Evolutionary conservation across 305 asterid genomes (phyloP).

Genomic region (Rubia peregrina): DNA sequence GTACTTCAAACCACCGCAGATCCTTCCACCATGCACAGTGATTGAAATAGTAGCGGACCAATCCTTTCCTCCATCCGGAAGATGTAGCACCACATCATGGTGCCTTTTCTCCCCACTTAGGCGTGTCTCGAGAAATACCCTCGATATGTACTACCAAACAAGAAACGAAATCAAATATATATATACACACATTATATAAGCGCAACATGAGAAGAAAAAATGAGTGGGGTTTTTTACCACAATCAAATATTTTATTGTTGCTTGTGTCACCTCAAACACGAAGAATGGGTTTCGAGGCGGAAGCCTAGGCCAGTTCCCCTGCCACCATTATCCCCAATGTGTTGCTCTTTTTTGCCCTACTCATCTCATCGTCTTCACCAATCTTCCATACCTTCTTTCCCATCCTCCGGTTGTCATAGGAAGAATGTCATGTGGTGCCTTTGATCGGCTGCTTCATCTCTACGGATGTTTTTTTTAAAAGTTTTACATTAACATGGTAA

Average conservation of each 20-base stretch:
- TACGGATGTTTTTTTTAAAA: neutral
- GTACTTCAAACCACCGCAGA: neutral
- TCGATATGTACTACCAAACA: neutral
- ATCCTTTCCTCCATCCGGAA: neutral
- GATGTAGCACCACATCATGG: neutral
- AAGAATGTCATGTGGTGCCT: neutral
- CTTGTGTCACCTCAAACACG: neutral
- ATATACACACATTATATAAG: no score
- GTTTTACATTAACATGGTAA: no score
- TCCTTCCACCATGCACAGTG: neutral
- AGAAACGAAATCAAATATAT: no score
- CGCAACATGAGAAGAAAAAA: neutral
- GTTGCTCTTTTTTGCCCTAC: no score
- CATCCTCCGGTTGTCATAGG: neutral
- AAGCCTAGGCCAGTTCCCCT: neutral
- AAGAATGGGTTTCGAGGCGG: neutral
- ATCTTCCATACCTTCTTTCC: neutral
- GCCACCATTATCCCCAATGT: neutral
- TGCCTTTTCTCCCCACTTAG: neutral
- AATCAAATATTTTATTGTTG: neutral
- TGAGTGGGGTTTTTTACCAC: neutral
- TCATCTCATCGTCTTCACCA: no score
- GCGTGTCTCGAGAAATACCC: no score
- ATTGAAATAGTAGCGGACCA: neutral
- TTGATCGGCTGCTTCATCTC: neutral